phyloP scores from a whole-genome alignment of 176 grass and related monocot genomes.

The Phoenix roebelenii region DNA sequence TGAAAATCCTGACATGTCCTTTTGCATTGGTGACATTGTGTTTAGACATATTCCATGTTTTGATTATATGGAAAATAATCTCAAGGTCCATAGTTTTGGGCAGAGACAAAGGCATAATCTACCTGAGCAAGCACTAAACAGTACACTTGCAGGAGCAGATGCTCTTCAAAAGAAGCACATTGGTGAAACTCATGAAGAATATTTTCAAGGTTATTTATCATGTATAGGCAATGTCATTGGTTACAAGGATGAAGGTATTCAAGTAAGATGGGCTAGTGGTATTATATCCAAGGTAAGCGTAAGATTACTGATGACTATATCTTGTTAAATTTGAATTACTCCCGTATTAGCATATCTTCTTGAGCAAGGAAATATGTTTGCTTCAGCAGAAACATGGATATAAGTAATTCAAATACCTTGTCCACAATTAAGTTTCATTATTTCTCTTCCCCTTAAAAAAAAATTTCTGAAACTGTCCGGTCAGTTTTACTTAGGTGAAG shows the following conservation, averaged over 20 bases:
- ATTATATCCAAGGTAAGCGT: slow-evolving; percentile 71
- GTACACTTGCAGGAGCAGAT: neutral
- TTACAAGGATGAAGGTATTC: slow-evolving; percentile 58
- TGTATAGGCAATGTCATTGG: slow-evolving; percentile 78
- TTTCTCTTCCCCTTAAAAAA: no score
- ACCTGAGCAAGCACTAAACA: neutral
- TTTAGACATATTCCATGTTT: slow-evolving; percentile 46
- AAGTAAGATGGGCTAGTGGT: slow-evolving; percentile 88
- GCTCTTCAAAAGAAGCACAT: neutral
- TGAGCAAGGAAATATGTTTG: no score
- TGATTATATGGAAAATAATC: slow-evolving; percentile 39
- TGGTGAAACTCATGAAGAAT: slow-evolving; percentile 19
- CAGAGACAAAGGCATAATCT: slow-evolving; percentile 3
- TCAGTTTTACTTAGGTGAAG: no score
- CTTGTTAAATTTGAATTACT: no score
- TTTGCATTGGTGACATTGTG: slow-evolving; percentile 63
- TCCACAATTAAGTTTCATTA: no score
- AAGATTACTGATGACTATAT: no score
- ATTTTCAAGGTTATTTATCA: slow-evolving; percentile 48
- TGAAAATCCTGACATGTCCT: slow-evolving; percentile 79
- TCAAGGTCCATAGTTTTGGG: slow-evolving; percentile 18
- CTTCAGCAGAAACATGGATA: no score
- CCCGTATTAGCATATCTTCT: no score
- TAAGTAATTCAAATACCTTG: no score
- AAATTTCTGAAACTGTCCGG: no score